phyloP scores from a whole-genome alignment of 768 basidiomycete species.

The Crassisporium funariophilum region DNA sequence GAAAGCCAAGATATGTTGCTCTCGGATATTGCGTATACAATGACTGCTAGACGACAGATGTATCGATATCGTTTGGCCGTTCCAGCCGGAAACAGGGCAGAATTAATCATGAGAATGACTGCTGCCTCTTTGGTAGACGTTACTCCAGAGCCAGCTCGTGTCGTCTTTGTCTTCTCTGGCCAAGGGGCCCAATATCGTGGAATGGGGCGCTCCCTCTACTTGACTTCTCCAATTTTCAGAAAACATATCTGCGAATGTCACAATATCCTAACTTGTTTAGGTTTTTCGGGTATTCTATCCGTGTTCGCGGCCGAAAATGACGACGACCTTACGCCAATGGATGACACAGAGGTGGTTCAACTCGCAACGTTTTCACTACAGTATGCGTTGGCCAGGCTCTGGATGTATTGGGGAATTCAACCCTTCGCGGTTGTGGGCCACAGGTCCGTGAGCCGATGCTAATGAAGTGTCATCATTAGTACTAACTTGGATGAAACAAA shows the following conservation, averaged over 20 bases:
- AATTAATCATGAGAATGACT: conserved; percentile 49
- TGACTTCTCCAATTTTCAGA: conserved; percentile 48
- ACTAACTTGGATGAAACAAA: conserved; percentile 29
- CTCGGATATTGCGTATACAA: conserved; percentile 64
- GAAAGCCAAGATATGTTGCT: conserved; percentile 29
- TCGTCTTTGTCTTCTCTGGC: conserved; percentile 73
- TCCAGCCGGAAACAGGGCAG: conserved; percentile 41
- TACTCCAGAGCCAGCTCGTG: conserved; percentile 28
- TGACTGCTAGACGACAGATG: conserved; percentile 64
- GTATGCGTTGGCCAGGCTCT: conserved; percentile 62
- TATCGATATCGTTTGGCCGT: conserved; percentile 56
- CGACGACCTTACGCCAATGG: neutral
- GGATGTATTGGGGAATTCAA: conserved; percentile 68
- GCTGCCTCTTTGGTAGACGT: conserved; percentile 34
- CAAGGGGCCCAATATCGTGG: conserved; percentile 69
- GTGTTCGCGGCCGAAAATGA: conserved; percentile 35
- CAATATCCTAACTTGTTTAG: conserved; percentile 44
- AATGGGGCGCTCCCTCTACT: conserved; percentile 64
- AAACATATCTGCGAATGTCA: conserved; percentile 62
- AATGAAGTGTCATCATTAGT: neutral
- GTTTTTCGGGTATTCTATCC: conserved; percentile 52
- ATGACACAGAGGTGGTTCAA: conserved; percentile 42
- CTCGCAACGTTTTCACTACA: conserved; percentile 61
- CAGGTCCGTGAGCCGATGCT: conserved; percentile 47
- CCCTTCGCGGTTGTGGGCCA: conserved; percentile 71